phyloP scores from a whole-genome alignment of 805 yeast species.

The Candida xyloterini region DNA sequence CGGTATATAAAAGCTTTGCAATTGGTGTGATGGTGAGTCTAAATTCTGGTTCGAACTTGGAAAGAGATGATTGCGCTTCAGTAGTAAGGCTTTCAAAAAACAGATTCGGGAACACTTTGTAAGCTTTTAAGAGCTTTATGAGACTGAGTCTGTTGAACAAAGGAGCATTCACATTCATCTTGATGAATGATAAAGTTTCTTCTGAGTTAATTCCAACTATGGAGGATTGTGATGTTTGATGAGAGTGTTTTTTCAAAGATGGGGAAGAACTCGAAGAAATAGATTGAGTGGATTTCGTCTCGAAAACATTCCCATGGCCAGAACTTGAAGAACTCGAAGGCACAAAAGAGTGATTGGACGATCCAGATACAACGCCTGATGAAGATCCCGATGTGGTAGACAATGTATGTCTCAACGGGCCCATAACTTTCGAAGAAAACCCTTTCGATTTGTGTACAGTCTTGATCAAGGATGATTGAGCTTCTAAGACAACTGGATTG shows the following conservation, averaged over 20 bases:
- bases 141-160: slow-evolving; percentile 20
- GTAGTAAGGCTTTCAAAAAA: slow-evolving; percentile 23
- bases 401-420: slow-evolving; percentile 18
- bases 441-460: slow-evolving; percentile 12
- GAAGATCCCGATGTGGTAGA: slow-evolving; percentile 11
- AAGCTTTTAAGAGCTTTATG: slow-evolving; percentile 31
- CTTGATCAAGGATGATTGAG: slow-evolving; percentile 9
- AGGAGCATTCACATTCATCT: slow-evolving; percentile 13
- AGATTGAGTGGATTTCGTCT: not conserved
- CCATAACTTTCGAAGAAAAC: slow-evolving; percentile 19
- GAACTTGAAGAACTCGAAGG: not conserved
- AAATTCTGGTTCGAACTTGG: slow-evolving; percentile 21
- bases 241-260: not conserved
- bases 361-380: slow-evolving; percentile 3
- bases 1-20: slow-evolving; percentile 36
- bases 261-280: not conserved
- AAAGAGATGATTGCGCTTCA: slow-evolving; percentile 9
- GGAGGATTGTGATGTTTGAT: not conserved
- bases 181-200: slow-evolving; percentile 4
- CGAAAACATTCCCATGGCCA: not conserved
- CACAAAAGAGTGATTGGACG: slow-evolving; percentile 1
- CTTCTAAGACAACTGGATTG: not conserved
- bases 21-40: slow-evolving; percentile 31
- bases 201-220: not conserved
- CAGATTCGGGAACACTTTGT: slow-evolving; percentile 34